Evolutionary conservation across 257 asterid species (phyloP), one percentile per base, ranked within the genome.

Genomic region (Phtheirospermum japonicum): DNA sequence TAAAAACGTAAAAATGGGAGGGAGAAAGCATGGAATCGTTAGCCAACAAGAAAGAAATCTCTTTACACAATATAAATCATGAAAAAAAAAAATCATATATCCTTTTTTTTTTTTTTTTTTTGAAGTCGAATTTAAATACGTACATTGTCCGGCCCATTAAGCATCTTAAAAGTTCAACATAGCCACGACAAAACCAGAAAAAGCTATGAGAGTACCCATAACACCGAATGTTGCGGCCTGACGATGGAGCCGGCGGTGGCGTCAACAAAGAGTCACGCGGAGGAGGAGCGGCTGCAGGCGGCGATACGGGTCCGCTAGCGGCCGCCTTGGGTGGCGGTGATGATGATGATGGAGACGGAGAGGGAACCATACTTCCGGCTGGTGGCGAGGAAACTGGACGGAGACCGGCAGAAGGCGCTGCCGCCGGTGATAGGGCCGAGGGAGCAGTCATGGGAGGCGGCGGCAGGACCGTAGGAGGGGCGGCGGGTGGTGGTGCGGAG

Each of bases 171-270:
- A 16, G 12, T 9, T 48, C 53, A 46, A 71, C 56, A 77, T 1
- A 42, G 64, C 33, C 20, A 77, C 26, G 9, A 18, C n/a, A 48
- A 48, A 48, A 48, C 5, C 53, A 8, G 11, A 48, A 48, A 23
- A 48, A 13, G 53, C 53, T 48, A 19, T 33, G 12, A 66, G 42
- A 39, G 65, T 70, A 19, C 74, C 40, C 36, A 66, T 14, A 23
- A 39, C 71, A 58, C 37, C 68, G 26, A 71, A 40, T 53, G 52
- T 83, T 63, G 70, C 70, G 6, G 83, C 94, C 94, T 5, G 86
- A 71, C 9, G 90, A 83, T 0, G 82, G 75, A 48, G 75, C 12
- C 26, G 79, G 67, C 18, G 79, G 53, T 6, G 79, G 45, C 28
- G 76, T 33, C 56, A 40, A 37, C 65, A 64, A 37, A 14, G 77